These are phyloP conservation scores for Colletotrichum sp. DNA, from an alignment of 2,329 filamentous ascomycete genomes.

Conservation along the genomic window DNA sequence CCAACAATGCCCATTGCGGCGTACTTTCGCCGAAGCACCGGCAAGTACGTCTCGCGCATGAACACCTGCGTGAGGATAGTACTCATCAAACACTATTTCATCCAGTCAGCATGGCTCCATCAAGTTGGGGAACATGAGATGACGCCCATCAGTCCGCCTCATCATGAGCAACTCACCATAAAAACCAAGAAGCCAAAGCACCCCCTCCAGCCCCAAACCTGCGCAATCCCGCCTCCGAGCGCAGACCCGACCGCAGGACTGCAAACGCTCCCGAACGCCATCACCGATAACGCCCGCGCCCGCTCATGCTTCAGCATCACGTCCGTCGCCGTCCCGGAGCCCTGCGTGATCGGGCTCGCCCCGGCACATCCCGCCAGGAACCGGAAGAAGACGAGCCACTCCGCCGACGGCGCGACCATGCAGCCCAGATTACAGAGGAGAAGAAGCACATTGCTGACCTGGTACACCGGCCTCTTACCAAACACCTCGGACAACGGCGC, in stretches of 20 bases:
- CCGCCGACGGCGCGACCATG: not conserved
- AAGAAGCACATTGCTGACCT: not conserved
- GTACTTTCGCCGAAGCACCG: not conserved
- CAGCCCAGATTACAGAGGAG: not conserved
- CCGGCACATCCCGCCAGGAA: slow-evolving; percentile 6
- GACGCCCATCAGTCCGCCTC: not conserved
- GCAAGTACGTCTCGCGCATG: slow-evolving; percentile 11
- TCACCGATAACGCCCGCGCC: not conserved
- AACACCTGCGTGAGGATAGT: not conserved
- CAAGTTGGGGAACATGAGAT: not conserved
- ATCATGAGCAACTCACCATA: not conserved
- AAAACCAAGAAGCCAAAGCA: not conserved
- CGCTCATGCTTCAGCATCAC: slow-evolving; percentile 1
- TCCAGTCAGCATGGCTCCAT: not conserved
- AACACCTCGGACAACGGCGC: not conserved
- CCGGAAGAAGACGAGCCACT: not conserved
- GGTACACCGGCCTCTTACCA: not conserved
- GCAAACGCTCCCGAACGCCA: slow-evolving; percentile 10
- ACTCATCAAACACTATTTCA: not conserved
- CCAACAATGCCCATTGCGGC: not conserved
- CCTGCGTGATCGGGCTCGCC: slow-evolving; percentile 6
- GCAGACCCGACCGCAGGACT: not conserved
- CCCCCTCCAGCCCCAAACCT: not conserved
- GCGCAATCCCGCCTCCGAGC: not conserved
- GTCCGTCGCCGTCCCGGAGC: not conserved